A percentile compares a stretch with the other conserved stretches of the same genome.
These are phyloP conservation scores for Tricholomella constricta DNA, from an alignment of 768 basidiomycete species.

Conservation along the genomic window DNA sequence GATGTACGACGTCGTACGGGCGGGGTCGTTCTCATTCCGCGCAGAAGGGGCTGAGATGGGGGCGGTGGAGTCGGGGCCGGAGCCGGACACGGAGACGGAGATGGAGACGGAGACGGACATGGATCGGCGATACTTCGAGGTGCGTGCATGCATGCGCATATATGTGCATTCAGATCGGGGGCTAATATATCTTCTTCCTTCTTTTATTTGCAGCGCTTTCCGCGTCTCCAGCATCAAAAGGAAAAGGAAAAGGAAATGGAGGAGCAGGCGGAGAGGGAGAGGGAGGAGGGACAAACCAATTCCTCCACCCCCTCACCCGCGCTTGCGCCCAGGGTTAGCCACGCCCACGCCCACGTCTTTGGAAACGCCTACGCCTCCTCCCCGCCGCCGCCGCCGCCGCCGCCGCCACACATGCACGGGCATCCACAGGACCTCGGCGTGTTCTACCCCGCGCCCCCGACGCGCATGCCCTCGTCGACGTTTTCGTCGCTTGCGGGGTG, in stretches of 20 bases:
- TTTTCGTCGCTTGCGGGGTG: not conserved
- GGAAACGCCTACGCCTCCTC: no score
- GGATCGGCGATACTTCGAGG: not conserved
- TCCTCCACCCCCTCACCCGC: not conserved
- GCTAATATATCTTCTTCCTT: not conserved
- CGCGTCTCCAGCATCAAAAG: not conserved
- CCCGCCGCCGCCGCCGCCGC: no score
- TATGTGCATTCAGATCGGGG: not conserved
- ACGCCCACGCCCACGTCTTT: no score
- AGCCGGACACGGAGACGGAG: no score
- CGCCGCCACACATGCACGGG: no score
- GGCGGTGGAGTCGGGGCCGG: not conserved
- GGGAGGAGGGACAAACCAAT: not conserved
- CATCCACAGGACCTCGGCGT: not conserved
- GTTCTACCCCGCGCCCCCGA: not conserved
- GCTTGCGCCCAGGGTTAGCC: no score
- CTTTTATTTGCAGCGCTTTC: not conserved
- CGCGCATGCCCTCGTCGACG: not conserved
- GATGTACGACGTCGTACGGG: constrained; percentile 10
- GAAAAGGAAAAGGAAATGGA: no score
- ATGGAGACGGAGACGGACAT: no score
- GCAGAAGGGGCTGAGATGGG: not conserved
- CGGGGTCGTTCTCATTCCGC: constrained; percentile 12
- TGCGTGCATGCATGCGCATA: not conserved
- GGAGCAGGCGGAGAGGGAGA: no score